Percentiles rank a stretch among this genome's conserved stretches.
Conservation (phyloP, 2,329 filamentous ascomycete genomes). For the Trematosphaeria pertusa region DNA sequence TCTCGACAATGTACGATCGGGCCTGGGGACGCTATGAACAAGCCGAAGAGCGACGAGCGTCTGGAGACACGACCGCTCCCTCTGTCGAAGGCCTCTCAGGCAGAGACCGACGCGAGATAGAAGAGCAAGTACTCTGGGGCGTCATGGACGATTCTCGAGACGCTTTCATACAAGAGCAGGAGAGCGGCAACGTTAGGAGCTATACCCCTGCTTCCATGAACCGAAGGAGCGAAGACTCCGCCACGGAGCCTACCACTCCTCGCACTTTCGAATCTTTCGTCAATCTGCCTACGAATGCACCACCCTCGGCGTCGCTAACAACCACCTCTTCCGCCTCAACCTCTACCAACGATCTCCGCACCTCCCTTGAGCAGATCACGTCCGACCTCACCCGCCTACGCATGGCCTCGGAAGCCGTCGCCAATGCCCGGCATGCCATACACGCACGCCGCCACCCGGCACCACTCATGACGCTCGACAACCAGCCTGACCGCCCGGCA, state of each 20-base stretch:
- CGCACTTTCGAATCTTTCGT: background rate
- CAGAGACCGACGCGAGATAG: conserved; percentile 37
- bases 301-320: conserved; percentile 4
- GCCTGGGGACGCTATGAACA: conserved; percentile 53
- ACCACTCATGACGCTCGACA: conserved; percentile 51
- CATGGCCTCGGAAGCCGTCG: conserved; percentile 22
- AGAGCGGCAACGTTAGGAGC: conserved; percentile 30
- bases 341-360: conserved; percentile 18
- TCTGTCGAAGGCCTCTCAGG: conserved; percentile 27
- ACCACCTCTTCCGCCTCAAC: conserved; percentile 6
- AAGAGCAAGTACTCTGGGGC: conserved; percentile 42
- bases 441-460: conserved; percentile 19
- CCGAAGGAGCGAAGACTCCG: background rate
- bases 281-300: background rate
- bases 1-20: conserved; percentile 55
- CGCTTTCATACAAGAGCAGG: conserved; percentile 17
- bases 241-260: background rate
- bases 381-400: conserved; percentile 26
- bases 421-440: conserved; percentile 21
- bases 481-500: conserved; percentile 54
- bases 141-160: conserved; percentile 37
- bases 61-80: conserved; percentile 28
- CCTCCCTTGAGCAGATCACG: conserved; percentile 25
- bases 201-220: conserved; percentile 15
- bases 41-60: conserved; percentile 46